These are phyloP conservation scores for Phytopythium oedochilum DNA, from an alignment of 352 stramenopile species.

Conservation along the genomic window DNA sequence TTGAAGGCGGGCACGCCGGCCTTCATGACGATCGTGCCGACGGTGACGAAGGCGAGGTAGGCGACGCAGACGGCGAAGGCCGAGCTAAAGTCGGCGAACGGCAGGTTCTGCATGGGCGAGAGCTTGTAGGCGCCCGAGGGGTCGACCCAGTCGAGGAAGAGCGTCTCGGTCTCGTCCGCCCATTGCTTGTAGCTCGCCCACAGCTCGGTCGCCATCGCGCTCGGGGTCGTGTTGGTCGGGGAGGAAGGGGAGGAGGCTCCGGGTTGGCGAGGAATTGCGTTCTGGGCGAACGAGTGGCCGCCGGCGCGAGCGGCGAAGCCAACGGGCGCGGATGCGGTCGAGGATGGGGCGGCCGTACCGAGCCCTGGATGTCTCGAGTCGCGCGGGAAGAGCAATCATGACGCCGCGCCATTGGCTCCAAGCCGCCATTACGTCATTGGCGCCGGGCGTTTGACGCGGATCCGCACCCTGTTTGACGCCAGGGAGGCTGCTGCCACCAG, in stretches of 20 bases:
- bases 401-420: slow-evolving; percentile 1
- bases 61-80: slow-evolving; percentile 49
- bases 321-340: no score
- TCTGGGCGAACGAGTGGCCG: slow-evolving; percentile 11
- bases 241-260: slow-evolving; percentile 11
- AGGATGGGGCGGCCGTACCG: neutral
- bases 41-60: slow-evolving; percentile 63
- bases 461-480: no score
- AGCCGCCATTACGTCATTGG: slow-evolving; percentile 6
- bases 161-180: slow-evolving; percentile 24
- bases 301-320: no score
- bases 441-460: neutral
- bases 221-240: slow-evolving; percentile 6
- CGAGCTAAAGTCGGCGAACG: slow-evolving; percentile 52
- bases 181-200: slow-evolving; percentile 58
- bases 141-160: slow-evolving; percentile 50
- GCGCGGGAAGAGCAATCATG: neutral
- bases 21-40: slow-evolving; percentile 60
- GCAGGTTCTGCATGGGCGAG: slow-evolving; percentile 51
- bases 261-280: slow-evolving; percentile 17
- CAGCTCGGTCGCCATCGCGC: slow-evolving; percentile 33
- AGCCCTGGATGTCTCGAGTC: neutral
- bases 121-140: slow-evolving; percentile 50
- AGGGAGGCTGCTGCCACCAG: slow-evolving; percentile 1
- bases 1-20: slow-evolving; percentile 40